Conservation (phyloP, 2,329 filamentous ascomycete species). For the Botryotinia calthae region DNA sequence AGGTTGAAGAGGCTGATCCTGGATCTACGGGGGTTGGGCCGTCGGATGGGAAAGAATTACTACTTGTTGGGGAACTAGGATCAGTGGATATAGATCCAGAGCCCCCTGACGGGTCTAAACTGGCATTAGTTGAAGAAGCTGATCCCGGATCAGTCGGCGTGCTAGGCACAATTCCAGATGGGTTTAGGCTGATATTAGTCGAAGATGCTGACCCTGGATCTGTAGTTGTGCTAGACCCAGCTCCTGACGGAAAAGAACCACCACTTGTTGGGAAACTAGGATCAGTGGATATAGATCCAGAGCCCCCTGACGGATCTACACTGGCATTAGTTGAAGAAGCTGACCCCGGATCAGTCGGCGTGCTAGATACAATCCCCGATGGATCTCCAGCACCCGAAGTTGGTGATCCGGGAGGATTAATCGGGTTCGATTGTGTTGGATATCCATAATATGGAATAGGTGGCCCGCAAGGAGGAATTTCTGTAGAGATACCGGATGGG, state of each 20-base stretch:
- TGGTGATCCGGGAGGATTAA: neutral
- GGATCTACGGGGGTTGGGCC: neutral
- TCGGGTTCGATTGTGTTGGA: neutral
- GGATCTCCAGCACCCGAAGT: neutral
- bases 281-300: neutral
- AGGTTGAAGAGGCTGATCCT: neutral
- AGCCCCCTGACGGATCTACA: neutral
- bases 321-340: neutral
- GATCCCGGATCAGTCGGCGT: neutral
- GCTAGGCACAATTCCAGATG: neutral
- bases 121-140: neutral
- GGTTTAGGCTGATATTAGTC: neutral
- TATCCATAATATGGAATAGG: conserved; percentile 8
- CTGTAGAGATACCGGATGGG: neutral
- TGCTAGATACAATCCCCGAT: neutral
- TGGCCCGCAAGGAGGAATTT: neutral
- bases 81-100: neutral
- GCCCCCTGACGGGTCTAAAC: neutral
- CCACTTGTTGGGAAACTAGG: neutral
- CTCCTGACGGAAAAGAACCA: neutral
- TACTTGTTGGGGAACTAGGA: neutral
- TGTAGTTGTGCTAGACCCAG: neutral
- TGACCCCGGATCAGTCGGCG: neutral
- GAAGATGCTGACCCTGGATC: neutral
- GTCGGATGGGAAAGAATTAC: neutral